Conservation (phyloP, 768 basidiomycete species). For the Amanita subjunquillea region DNA sequence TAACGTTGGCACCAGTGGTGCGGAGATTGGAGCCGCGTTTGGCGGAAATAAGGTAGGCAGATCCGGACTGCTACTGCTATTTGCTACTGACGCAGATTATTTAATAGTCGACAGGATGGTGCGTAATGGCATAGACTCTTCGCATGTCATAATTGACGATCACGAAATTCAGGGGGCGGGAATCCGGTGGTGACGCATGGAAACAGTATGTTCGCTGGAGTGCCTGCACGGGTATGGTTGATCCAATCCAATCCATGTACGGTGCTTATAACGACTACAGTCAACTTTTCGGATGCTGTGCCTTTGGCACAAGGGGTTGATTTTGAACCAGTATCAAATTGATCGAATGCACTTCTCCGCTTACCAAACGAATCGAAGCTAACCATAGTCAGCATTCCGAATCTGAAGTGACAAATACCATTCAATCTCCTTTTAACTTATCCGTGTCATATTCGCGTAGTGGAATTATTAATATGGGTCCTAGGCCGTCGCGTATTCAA, state of each 20-base stretch:
- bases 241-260: neutral
- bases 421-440: slow-evolving; percentile 2
- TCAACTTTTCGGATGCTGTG: slow-evolving; percentile 86
- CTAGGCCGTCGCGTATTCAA: slow-evolving; percentile 5
- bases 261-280: slow-evolving; percentile 16
- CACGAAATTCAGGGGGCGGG: slow-evolving; percentile 62
- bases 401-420: neutral
- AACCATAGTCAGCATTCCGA: neutral
- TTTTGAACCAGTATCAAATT: slow-evolving; percentile 30
- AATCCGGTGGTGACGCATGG: slow-evolving; percentile 98
- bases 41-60: slow-evolving; percentile 82
- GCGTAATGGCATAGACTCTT: slow-evolving; percentile 17
- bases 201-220: slow-evolving; percentile 93
- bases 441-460: slow-evolving; percentile 3
- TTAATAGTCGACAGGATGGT: slow-evolving; percentile 74
- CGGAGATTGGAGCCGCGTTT: slow-evolving; percentile 72
- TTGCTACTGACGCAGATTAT: neutral
- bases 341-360: neutral
- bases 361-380: neutral
- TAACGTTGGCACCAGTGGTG: slow-evolving; percentile 50
- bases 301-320: slow-evolving; percentile 91
- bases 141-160: slow-evolving; percentile 12
- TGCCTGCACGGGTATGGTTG: slow-evolving; percentile 59
- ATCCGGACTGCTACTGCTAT: slow-evolving; percentile 4
- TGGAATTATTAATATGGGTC: slow-evolving; percentile 6